Evolutionary conservation across 2,329 filamentous ascomycete species (phyloP).

Genomic region (Fusarium nematophilum): DNA sequence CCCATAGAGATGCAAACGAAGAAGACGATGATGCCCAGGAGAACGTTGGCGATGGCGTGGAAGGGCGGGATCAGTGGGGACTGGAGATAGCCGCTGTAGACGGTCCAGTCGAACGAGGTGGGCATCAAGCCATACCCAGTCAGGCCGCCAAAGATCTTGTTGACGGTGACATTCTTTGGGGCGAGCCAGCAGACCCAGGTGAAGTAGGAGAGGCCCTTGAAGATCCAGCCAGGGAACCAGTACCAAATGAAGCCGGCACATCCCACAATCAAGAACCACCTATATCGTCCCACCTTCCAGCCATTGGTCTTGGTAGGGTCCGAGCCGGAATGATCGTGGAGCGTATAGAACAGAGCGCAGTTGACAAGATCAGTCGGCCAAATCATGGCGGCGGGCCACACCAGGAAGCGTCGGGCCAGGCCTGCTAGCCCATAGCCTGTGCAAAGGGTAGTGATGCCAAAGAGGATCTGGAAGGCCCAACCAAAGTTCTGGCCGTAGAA

Average conservation of each 20-base stretch:
- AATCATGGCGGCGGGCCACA: conserved; percentile 67
- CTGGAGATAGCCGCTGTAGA: conserved; percentile 60
- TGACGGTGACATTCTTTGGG: conserved; percentile 69
- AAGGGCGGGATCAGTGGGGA: conserved; percentile 66
- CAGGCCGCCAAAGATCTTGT: conserved; percentile 71
- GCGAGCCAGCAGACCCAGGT: conserved; percentile 71
- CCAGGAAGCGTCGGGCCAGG: conserved; percentile 63
- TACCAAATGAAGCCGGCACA: conserved; percentile 65
- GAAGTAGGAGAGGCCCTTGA: conserved; percentile 71
- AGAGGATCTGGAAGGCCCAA: conserved; percentile 65
- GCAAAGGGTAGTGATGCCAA: conserved; percentile 65
- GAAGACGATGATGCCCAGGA: conserved; percentile 65
- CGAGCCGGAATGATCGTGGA: conserved; percentile 58
- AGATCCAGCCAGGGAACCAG: conserved; percentile 72
- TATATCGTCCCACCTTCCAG: conserved; percentile 73
- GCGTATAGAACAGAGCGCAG: conserved; percentile 62
- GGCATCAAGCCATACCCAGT: conserved; percentile 70
- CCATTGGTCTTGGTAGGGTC: conserved; percentile 65
- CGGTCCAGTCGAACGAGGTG: conserved; percentile 67
- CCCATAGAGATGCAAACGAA: conserved; percentile 68
- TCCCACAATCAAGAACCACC: conserved; percentile 70
- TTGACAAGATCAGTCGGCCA: conserved; percentile 68
- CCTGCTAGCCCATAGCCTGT: conserved; percentile 69
- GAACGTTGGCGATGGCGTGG: conserved; percentile 66
- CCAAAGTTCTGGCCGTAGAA: conserved; percentile 69